Percentiles rank a stretch among this genome's conserved stretches.
phyloP scores from a whole-genome alignment of 2,329 filamentous ascomycete species.

The Apiospora marii region DNA sequence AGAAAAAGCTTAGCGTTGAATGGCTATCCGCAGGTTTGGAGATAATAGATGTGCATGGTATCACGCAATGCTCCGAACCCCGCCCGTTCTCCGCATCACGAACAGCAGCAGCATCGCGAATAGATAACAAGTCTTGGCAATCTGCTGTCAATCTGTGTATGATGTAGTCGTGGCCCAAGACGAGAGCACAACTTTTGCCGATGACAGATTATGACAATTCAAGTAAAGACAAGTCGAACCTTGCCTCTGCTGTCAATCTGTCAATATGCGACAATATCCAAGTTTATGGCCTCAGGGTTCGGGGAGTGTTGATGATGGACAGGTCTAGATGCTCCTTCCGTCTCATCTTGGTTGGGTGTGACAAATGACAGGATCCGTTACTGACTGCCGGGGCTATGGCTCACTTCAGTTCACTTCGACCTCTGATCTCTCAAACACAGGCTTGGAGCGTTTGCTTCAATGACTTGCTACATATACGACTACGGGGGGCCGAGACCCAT shows the following conservation, averaged over 20 bases:
- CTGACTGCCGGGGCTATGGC: background rate
- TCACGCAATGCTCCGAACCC: conserved; percentile 2
- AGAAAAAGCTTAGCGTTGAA: background rate
- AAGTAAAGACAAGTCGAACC: no score
- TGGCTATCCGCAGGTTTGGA: background rate
- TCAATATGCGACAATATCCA: background rate
- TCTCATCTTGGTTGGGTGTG: background rate
- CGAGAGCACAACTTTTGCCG: no score
- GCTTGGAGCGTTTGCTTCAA: background rate
- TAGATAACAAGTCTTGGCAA: background rate
- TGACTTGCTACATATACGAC: background rate
- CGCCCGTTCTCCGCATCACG: conserved; percentile 14
- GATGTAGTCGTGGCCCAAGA: no score
- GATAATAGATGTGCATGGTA: background rate
- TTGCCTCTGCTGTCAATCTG: background rate
- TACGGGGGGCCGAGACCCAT: background rate
- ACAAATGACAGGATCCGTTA: background rate
- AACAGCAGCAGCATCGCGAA: background rate
- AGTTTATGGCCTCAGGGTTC: background rate
- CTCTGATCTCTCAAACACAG: background rate
- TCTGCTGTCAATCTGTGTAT: background rate
- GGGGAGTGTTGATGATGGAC: background rate
- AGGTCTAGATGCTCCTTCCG: background rate
- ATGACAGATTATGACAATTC: no score
- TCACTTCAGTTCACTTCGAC: background rate